A percentile compares a stretch with the other conserved stretches of the same genome.
These are phyloP conservation scores for Bigelowiella natans DNA, from an alignment of 78 protist species.

Conservation along the genomic window DNA sequence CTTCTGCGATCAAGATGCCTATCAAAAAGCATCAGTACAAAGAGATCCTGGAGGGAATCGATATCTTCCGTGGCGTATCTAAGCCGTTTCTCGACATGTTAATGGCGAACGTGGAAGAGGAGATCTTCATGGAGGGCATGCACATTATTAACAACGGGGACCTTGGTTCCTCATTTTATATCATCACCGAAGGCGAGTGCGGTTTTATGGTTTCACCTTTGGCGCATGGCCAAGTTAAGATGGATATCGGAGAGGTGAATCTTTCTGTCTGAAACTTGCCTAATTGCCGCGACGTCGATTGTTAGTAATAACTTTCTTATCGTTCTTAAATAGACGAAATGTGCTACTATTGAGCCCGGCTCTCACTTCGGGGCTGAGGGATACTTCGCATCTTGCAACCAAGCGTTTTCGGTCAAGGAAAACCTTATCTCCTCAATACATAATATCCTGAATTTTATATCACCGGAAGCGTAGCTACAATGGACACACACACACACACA, in stretches of 20 bases:
- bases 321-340: too few species aligned
- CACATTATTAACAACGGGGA: background rate
- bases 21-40: background rate
- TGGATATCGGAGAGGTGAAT: too few species aligned
- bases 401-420: background rate
- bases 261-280: too few species aligned
- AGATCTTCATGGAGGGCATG: background rate
- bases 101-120: background rate
- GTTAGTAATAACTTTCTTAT: too few species aligned
- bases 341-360: too few species aligned
- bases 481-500: background rate
- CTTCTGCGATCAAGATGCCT: background rate
- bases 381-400: background rate
- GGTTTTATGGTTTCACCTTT: too few species aligned
- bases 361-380: background rate
- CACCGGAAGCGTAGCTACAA: background rate
- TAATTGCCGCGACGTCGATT: too few species aligned
- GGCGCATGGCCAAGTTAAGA: too few species aligned
- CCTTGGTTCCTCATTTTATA: background rate
- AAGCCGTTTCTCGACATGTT: background rate
- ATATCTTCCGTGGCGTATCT: background rate
- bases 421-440: background rate
- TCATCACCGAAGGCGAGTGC: background rate
- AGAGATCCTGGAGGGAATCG: background rate
- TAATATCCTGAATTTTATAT: too few species aligned